Evolutionary conservation across 176 grass and related monocot genomes (phyloP).

Genomic region (bread wheat (Triticum aestivum)): DNA sequence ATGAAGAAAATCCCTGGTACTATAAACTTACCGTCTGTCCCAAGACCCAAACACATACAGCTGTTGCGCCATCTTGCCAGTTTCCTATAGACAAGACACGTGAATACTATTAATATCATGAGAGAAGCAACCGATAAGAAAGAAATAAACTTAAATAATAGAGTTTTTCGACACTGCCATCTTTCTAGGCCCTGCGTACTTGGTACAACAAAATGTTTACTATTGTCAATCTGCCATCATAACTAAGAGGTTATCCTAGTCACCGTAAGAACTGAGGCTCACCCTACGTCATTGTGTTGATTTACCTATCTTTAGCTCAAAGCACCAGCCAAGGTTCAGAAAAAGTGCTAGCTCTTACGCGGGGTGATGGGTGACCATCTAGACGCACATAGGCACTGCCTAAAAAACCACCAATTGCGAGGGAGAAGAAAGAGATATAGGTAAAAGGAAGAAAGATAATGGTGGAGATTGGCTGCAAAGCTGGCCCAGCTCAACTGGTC

Average conservation of each 20-base stretch:
- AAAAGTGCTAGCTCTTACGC: neutral
- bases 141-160: neutral
- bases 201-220: neutral
- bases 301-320: neutral
- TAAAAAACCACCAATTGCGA: neutral
- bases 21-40: constrained; percentile 66
- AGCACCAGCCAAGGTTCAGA: neutral
- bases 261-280: neutral
- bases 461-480: neutral
- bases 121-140: neutral
- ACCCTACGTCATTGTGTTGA: neutral
- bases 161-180: neutral
- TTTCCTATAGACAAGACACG: constrained; percentile 50
- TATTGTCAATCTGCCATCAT: neutral
- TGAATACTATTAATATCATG: constrained; percentile 7
- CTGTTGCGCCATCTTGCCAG: constrained; percentile 95
- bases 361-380: neutral
- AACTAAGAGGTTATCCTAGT: neutral
- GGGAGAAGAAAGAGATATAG: constrained; percentile 1
- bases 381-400: neutral
- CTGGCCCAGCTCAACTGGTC: neutral
- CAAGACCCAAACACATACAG: constrained; percentile 89
- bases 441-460: neutral
- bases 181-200: neutral
- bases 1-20: neutral